Base-by-base conservation (phyloP, 345 rosid genomes). In the Euclidium syriacum region DNA sequence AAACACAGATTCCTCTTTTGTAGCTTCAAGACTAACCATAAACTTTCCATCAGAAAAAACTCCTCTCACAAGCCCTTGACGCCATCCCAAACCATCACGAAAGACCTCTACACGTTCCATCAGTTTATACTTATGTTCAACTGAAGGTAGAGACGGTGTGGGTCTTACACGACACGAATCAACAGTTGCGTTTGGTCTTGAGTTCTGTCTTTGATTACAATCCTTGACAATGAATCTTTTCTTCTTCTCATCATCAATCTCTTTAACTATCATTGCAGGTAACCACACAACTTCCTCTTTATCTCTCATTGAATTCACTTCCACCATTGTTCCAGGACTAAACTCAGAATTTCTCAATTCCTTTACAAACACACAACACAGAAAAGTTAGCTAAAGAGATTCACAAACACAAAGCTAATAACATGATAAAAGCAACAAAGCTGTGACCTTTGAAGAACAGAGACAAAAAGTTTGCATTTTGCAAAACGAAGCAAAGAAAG, bases 301-400 rank as follows among this genome's bases (percentile, higher is more conserved):
- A n/a, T n/a, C n/a, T n/a, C n/a, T n/a, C n/a, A n/a, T n/a, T n/a
- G n/a, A n/a, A n/a, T n/a, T 67, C 58, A 83, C 79, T 72, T 87
- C 95, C 39, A 81, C 85, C 10, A 58, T 63, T 24, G 77, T 62
- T 26, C 91, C 88, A 16, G 83, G 58, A 78, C 85, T 67, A 65
- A 79, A 82, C 73, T 52, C 35, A 22, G 83, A 81, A 10, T 78
- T 80, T 67, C 74, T 47, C 27, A 76, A 42, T 77, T 75, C 55
- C 91, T 83, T n/a, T 75, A n/a, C 52, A 70, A 43, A 16, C 4
- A n/a, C n/a, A 42, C 40, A 43, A 29, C 41, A 43, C 29, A 43
- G 11, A 42, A n/a, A n/a, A n/a, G n/a, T n/a, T n/a, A n/a, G n/a
- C n/a, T n/a, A n/a, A n/a, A n/a, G n/a, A n/a, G n/a, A n/a, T n/a